Base-by-base conservation (phyloP, 2,329 filamentous ascomycete species). In the Sporothrix pseudoabietina region DNA sequence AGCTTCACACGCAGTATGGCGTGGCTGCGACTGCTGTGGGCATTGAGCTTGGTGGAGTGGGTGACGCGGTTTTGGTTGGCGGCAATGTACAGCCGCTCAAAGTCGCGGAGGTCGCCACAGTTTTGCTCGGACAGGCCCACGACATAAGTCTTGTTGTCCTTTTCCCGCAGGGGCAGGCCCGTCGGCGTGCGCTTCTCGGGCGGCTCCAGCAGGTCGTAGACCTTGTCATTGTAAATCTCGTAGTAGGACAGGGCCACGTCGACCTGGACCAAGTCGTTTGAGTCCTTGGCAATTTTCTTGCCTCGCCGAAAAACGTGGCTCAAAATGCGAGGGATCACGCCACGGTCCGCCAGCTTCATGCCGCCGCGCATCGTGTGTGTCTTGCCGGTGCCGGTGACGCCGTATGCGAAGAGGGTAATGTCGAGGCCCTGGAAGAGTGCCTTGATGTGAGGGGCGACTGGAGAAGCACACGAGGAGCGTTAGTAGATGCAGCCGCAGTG, bases 191-290 rank as follows among this genome's bases (percentile, higher is more conserved):
- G 91, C 84, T 94, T 97, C 81, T 98, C 94, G 0, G 91, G 92
- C 0, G 94, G 86, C 80, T 97, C 93, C 77, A 98, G 93, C 44
- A 98, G 85, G 80, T 98, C 94, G 79, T 91, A 97, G 26, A 97
- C 94, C 80, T 95, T 95, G 84, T 98, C 94, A 81, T 97, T 97
- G 83, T 98, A 98, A 77, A 98, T 97, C 81, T 98, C 94, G 83
- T 97, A 97, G 83, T 98, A 98, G 39, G 93, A 94, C 78, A 98
- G 87, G 14, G 89, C 86, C 19, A 97, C 93, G 9, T 89, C 84
- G 30, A 97, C 92, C 1, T 84, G 86, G 0, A 91, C 94, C 70
- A 89, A 84, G 12, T 90, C 92, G 4, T 86, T 85, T 1, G 90
- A 88, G 78, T 97, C 94, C 82, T 95, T 96, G 76, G 89, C 87